Evolutionary conservation across 257 asterid species (phyloP).

Genomic region (Rauvolfia tetraphylla): DNA sequence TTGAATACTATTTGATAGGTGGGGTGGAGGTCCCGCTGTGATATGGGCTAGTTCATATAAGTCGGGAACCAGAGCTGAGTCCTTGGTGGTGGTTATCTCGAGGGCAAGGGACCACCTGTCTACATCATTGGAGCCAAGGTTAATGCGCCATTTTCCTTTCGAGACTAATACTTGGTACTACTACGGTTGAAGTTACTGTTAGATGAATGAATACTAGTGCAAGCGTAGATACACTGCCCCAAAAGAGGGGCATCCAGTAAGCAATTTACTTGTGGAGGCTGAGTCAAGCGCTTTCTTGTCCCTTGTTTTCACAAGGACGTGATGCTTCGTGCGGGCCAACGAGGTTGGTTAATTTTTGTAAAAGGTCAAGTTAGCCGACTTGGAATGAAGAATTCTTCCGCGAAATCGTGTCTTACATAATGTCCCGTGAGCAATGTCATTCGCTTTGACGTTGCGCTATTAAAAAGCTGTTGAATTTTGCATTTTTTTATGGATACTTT

Average conservation of each 20-base stretch:
- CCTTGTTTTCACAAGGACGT: background rate
- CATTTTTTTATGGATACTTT: background rate
- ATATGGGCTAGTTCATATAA: conserved; percentile 20
- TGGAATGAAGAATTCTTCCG: too few species aligned
- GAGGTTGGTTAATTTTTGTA: background rate
- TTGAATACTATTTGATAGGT: conserved; percentile 1
- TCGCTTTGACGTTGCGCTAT: too few species aligned
- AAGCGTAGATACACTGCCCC: too few species aligned
- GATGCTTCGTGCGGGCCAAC: background rate
- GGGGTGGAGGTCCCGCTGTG: background rate
- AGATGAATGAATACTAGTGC: background rate
- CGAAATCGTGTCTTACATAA: too few species aligned
- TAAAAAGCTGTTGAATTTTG: background rate
- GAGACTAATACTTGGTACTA: background rate
- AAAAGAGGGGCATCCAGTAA: too few species aligned
- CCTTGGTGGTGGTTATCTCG: background rate
- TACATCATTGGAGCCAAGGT: conserved; percentile 13
- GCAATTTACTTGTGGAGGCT: too few species aligned
- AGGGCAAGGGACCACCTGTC: conserved; percentile 27
- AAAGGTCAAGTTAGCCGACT: background rate
- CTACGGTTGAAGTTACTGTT: background rate
- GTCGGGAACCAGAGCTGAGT: background rate
- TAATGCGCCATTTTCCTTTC: conserved; percentile 21
- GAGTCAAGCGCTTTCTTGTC: background rate
- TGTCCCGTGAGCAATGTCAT: too few species aligned